These are phyloP conservation scores for Diutina ranongensis DNA, from an alignment of 1,139 yeast genomes.

Conservation along the genomic window DNA sequence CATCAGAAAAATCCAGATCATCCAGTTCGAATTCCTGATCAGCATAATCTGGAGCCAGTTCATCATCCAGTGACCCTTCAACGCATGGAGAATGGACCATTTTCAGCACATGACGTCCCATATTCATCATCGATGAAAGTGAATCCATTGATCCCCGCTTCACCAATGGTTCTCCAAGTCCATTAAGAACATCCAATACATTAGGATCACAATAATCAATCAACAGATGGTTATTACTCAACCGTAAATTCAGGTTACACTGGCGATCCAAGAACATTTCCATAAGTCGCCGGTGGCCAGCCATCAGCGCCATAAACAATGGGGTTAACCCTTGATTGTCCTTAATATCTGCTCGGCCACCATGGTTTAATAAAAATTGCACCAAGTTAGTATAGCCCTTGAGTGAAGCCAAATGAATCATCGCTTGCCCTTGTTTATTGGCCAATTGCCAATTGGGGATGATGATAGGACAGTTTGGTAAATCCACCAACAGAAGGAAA, in stretches of 20 bases:
- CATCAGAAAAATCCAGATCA: slow-evolving; percentile 12
- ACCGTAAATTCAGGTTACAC: slow-evolving; percentile 48
- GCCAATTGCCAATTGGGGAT: slow-evolving; percentile 74
- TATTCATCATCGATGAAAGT: slow-evolving; percentile 28
- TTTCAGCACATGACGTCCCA: slow-evolving; percentile 31
- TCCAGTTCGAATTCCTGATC: slow-evolving; percentile 25
- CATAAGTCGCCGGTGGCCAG: slow-evolving; percentile 58
- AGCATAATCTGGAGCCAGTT: slow-evolving; percentile 20
- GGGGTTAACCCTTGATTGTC: slow-evolving; percentile 83
- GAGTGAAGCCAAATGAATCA: slow-evolving; percentile 73
- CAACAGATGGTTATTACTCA: slow-evolving; percentile 46
- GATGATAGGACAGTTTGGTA: slow-evolving; percentile 49
- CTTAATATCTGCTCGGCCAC: slow-evolving; percentile 64
- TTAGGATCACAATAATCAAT: slow-evolving; percentile 50
- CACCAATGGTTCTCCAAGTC: slow-evolving; percentile 12
- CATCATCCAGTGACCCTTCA: neutral
- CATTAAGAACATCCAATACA: slow-evolving; percentile 43
- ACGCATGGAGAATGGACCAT: slow-evolving; percentile 17
- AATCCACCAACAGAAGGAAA: slow-evolving; percentile 52
- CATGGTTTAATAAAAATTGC: slow-evolving; percentile 57
- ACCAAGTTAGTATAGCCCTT: slow-evolving; percentile 58
- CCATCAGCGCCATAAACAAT: slow-evolving; percentile 70
- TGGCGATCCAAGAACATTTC: slow-evolving; percentile 47
- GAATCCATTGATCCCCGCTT: slow-evolving; percentile 27
- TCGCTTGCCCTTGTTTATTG: slow-evolving; percentile 73